Evolutionary conservation across 257 asterid species (phyloP).

Genomic region (Solanum stenotomum): DNA sequence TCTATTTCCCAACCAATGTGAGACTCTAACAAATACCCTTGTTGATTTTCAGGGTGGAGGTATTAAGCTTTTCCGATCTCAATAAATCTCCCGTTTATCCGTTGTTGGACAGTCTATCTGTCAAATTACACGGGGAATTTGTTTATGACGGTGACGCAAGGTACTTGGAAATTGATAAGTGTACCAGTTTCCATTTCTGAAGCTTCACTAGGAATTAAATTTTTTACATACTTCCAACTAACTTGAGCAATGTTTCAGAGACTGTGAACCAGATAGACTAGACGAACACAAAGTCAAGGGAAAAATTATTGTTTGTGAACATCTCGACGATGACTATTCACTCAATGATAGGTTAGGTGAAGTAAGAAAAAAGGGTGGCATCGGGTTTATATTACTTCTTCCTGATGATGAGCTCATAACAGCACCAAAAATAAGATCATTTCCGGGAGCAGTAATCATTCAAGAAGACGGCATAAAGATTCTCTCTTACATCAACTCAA

Average conservation of each 20-base stretch:
- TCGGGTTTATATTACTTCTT: conserved; percentile 38
- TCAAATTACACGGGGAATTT: not conserved
- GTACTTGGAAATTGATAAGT: conserved; percentile 7
- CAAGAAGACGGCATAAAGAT: conserved; percentile 32
- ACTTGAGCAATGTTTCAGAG: conserved; percentile 16
- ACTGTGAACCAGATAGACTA: conserved; percentile 44
- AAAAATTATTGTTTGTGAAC: conserved; percentile 47
- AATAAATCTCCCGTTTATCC: conserved; percentile 42
- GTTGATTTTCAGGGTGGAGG: conserved; percentile 56
- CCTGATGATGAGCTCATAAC: conserved; percentile 9
- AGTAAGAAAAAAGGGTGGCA: conserved; percentile 26
- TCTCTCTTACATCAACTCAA: conserved; percentile 42
- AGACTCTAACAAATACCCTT: not conserved
- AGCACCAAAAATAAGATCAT: conserved; percentile 20
- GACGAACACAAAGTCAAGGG: conserved; percentile 42
- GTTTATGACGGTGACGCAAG: conserved; percentile 11
- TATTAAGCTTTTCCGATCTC: conserved; percentile 40
- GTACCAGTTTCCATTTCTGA: not conserved
- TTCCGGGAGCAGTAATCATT: conserved; percentile 30
- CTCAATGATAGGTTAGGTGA: conserved; percentile 3
- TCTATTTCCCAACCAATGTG: too few species aligned
- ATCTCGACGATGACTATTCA: not conserved
- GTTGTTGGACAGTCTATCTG: conserved; percentile 35
- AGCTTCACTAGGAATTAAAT: not conserved
- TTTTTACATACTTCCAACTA: not conserved